These are phyloP conservation scores for Macadamia integrifolia DNA, from an alignment of 164 flowering plant species.

Conservation along the genomic window DNA sequence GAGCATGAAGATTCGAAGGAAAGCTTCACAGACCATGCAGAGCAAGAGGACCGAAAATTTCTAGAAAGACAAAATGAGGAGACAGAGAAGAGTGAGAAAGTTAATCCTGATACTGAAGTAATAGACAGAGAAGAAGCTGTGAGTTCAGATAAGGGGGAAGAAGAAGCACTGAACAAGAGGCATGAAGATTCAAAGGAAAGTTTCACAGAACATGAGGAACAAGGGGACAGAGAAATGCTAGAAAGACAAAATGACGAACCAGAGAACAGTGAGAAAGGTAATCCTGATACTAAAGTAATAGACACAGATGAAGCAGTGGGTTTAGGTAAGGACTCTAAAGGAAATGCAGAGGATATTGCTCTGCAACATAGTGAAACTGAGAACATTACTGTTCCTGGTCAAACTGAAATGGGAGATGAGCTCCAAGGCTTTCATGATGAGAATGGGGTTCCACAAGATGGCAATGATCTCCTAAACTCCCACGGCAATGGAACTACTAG, in stretches of 20 bases:
- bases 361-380: background rate
- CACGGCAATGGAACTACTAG: background rate
- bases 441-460: constrained; percentile 15
- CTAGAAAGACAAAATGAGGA: background rate
- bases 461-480: constrained; percentile 2
- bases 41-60: background rate
- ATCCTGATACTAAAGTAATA: no score
- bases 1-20: background rate
- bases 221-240: no score
- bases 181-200: no score
- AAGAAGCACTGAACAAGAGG: no score
- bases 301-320: no score
- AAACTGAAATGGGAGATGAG: background rate
- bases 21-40: background rate
- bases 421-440: constrained; percentile 8
- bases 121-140: constrained; percentile 1
- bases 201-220: no score
- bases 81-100: background rate
- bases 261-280: no score
- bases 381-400: background rate
- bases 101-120: background rate
- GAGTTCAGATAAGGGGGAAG: background rate
- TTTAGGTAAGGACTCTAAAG: background rate
- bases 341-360: background rate
- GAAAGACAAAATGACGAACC: no score